Evolutionary conservation across 1,139 yeast species (phyloP).

Genomic region (Suhomyces maxii): DNA sequence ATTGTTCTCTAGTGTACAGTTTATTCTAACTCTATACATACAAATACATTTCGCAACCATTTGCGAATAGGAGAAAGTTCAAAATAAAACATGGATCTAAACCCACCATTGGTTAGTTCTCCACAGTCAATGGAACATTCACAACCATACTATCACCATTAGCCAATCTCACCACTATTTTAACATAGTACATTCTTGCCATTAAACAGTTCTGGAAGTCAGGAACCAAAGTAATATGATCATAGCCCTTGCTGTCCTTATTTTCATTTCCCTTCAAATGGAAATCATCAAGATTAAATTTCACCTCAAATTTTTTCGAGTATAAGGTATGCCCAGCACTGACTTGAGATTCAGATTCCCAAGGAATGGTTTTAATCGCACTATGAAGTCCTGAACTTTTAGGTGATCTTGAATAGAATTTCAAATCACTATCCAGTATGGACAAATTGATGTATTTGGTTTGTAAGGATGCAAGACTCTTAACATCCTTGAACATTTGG

Average conservation of each 20-base stretch:
- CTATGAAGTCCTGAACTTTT: conserved; percentile 23
- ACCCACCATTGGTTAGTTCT: conserved; percentile 14
- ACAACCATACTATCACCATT: conserved; percentile 36
- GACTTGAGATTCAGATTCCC: conserved; percentile 21
- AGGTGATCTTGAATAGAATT: conserved; percentile 15
- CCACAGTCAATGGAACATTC: conserved; percentile 38
- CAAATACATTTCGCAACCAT: no score
- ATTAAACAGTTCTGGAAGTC: conserved; percentile 57
- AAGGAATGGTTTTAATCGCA: conserved; percentile 24
- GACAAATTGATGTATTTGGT: conserved; percentile 32
- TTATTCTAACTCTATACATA: no score
- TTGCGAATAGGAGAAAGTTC: no score
- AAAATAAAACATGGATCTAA: no score
- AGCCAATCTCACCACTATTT: conserved; percentile 29
- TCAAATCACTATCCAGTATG: conserved; percentile 19
- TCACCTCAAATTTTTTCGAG: conserved; percentile 30
- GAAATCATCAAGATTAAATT: conserved; percentile 27
- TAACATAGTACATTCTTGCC: conserved; percentile 51
- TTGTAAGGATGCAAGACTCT: conserved; percentile 35
- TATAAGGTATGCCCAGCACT: conserved; percentile 18
- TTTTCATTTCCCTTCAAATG: conserved; percentile 27
- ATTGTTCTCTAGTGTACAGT: no score
- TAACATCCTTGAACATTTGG: conserved; percentile 37
- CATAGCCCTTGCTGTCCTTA: conserved; percentile 26
- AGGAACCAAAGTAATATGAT: conserved; percentile 48